Evolutionary conservation across 257 asterid species (phyloP).

Genomic region (Solanum paucissectum): DNA sequence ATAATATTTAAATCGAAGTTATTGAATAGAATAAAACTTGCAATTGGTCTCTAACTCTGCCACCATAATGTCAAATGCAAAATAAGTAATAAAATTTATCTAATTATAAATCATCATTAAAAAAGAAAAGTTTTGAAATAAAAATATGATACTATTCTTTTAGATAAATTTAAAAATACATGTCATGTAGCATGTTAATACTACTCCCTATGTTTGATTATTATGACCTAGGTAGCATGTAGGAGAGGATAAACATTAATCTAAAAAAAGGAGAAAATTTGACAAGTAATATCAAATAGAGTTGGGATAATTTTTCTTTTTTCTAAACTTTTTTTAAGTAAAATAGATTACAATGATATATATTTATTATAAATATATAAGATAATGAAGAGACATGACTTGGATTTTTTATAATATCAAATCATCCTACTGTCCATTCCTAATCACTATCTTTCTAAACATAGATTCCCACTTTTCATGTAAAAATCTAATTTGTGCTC

Average conservation of each 20-base stretch:
- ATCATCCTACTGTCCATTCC: slow-evolving; percentile 2
- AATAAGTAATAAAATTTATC: neutral
- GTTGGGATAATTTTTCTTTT: neutral
- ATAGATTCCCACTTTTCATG: slow-evolving; percentile 9
- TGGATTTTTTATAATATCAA: slow-evolving; percentile 1
- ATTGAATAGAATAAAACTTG: no score
- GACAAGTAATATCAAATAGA: slow-evolving; percentile 39
- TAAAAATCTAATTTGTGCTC: slow-evolving; percentile 18
- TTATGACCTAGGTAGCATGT: slow-evolving; percentile 22
- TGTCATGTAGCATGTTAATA: neutral
- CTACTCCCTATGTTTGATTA: neutral
- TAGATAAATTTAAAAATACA: neutral
- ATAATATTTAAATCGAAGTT: neutral
- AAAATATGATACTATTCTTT: neutral
- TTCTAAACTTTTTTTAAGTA: neutral
- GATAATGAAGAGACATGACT: neutral
- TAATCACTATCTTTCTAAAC: slow-evolving; percentile 2
- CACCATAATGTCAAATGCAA: neutral
- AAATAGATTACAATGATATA: neutral
- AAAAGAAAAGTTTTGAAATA: neutral
- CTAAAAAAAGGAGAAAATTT: slow-evolving; percentile 17
- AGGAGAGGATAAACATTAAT: slow-evolving; percentile 23
- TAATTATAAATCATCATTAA: neutral
- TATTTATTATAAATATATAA: neutral
- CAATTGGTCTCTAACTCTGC: neutral